Evolutionary conservation across 2,329 filamentous ascomycete genomes (phyloP), one percentile per base, ranked within the genome.

Genomic region (Diaporthe sp.): DNA sequence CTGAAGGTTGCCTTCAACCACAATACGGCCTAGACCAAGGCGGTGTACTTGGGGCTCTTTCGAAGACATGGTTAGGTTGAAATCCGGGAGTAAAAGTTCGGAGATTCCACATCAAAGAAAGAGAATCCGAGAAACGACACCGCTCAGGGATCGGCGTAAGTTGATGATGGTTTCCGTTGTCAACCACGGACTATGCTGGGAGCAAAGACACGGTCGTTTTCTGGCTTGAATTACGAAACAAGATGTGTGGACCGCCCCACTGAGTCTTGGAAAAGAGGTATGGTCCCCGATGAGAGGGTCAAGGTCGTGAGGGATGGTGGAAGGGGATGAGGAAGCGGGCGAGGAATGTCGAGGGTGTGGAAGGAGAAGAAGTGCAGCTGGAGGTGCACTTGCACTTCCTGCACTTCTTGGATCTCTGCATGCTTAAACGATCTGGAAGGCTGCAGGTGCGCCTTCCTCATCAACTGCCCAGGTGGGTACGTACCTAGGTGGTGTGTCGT

Each of bases 21-120:
- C n/a, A 17, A 76, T 42, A 2, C 31, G 22, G 39, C 39, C 17
- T n/a, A 76, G 53, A 5, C n/a, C 59, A 39, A 76, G 34, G 7
- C 53, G 55, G 15, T 69, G 53, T 17, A 25, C 1, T 15, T 34
- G 34, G 12, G 8, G 25, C 2, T 5, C 46, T 5, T 65, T n/a
- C 1, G 31, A 39, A 34, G 44, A 12, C 71, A 65, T 57, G 13
- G 0, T 37, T 22, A 6, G 1, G 42, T 37, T 22, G 9, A 17
- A 4, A 12, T 1, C 12, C 4, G 19, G 5, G 31, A 25, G 22
- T 2, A 1, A 6, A n/a, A 5, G 3, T 10, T n/a, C 22, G 2
- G 4, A 10, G 12, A 7, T 28, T 5, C 4, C 7, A 4, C 7
- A 5, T 25, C 13, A 25, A 7, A 39, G 5, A n/a, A 9, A 49